These are phyloP conservation scores for Myxozyma neotropica DNA, from an alignment of 805 yeast species.

Conservation along the genomic window DNA sequence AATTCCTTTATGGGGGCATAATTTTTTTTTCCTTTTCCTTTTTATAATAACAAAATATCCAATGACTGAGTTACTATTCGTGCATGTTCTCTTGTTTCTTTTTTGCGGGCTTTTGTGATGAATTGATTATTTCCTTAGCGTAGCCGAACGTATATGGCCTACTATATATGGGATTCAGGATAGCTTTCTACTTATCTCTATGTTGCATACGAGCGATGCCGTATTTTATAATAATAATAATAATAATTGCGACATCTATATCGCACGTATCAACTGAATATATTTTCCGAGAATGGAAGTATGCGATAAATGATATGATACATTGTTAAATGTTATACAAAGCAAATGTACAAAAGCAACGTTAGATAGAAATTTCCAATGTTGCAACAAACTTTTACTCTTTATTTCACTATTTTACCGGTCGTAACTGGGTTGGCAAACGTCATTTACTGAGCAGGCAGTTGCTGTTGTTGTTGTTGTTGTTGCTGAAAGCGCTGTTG, in stretches of 20 bases:
- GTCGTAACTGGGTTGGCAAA: not conserved
- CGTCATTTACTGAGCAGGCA: constrained; percentile 13
- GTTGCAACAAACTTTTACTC: not conserved
- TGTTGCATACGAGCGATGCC: too few relatives aligned
- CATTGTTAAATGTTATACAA: not conserved
- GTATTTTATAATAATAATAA: too few relatives aligned
- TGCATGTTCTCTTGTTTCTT: not conserved
- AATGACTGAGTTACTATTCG: not conserved
- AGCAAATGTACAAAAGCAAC: not conserved
- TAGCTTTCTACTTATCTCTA: too few relatives aligned
- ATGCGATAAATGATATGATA: not conserved
- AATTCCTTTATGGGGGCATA: constrained; percentile 1
- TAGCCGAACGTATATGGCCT: not conserved
- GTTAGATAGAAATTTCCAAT: not conserved
- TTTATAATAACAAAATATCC: not conserved
- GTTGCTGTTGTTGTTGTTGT: constrained; percentile 18
- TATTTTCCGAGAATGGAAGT: not conserved
- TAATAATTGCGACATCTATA: too few relatives aligned
- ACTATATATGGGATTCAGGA: not conserved
- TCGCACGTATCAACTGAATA: too few relatives aligned
- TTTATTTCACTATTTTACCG: not conserved
- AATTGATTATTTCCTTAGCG: too few relatives aligned
- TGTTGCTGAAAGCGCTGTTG: not conserved
- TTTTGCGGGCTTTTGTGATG: too few relatives aligned
- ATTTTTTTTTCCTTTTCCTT: not conserved